These are phyloP conservation scores for Amanita molliuscula DNA, from an alignment of 768 basidiomycete species.

Conservation along the genomic window DNA sequence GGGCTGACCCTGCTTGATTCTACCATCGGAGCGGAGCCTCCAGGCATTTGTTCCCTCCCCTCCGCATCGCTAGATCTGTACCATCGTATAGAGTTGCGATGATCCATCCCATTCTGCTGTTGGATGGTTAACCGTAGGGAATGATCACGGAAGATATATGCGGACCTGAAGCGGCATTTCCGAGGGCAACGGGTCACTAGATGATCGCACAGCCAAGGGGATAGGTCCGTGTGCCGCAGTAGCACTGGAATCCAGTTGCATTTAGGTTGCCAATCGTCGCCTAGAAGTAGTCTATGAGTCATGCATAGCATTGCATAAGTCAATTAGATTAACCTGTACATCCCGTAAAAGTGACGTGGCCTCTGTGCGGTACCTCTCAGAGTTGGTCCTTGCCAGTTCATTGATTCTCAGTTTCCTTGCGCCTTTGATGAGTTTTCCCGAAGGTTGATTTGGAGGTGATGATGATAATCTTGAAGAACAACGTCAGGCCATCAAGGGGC, in stretches of 20 bases:
- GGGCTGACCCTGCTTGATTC: neutral
- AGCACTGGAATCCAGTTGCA: neutral
- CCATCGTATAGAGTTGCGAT: neutral
- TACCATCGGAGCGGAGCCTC: neutral
- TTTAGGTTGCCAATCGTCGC: neutral
- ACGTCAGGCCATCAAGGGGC: neutral
- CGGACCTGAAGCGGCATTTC: slow-evolving; percentile 1
- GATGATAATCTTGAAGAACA: neutral
- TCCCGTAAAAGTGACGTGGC: neutral
- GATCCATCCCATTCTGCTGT: neutral
- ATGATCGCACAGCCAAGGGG: slow-evolving; percentile 2
- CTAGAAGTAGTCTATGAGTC: neutral
- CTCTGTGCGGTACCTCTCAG: slow-evolving; percentile 1
- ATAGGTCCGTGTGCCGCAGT: neutral
- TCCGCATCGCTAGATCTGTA: neutral
- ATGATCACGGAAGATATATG: neutral
- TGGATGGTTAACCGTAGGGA: neutral
- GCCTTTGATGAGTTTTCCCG: slow-evolving; percentile 4
- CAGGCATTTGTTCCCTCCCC: neutral
- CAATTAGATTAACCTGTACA: slow-evolving; percentile 2
- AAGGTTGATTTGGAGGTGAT: neutral
- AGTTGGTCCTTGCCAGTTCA: neutral
- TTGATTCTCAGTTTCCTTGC: neutral
- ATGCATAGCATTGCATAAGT: neutral
- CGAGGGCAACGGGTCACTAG: neutral